phyloP scores from a whole-genome alignment of 176 grass and related monocot species.

The Oryza glumipatula region DNA sequence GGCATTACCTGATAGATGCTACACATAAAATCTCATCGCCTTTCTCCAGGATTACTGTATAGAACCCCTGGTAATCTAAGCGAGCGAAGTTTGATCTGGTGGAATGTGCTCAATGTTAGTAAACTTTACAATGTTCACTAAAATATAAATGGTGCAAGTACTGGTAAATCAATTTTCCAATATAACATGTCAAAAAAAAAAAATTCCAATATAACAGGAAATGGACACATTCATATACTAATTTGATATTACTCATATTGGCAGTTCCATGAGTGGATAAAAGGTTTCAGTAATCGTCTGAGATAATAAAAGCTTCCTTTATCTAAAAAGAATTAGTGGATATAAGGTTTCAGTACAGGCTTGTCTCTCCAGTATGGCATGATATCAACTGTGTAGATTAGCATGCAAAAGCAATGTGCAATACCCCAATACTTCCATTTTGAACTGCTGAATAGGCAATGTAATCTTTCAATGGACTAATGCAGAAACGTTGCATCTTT shows the following conservation, averaged over 20 bases:
- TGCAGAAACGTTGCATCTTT: not conserved
- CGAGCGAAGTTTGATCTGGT: slow-evolving; percentile 73
- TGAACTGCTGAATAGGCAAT: not conserved
- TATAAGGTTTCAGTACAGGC: slow-evolving; percentile 8
- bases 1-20: slow-evolving; percentile 67
- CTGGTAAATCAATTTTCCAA: not conserved
- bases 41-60: slow-evolving; percentile 76
- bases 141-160: not conserved
- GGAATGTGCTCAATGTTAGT: slow-evolving; percentile 26
- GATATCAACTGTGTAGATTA: not conserved
- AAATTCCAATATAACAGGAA: not conserved
- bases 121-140: not conserved
- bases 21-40: slow-evolving; percentile 68
- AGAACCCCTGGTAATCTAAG: slow-evolving; percentile 76
- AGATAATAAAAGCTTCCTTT: no score
- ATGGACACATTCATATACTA: not conserved
- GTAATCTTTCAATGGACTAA: not conserved
- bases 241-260: slow-evolving; percentile 6
- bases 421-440: not conserved
- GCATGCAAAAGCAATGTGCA: not conserved
- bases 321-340: not conserved
- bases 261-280: not conserved
- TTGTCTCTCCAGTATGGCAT: slow-evolving; percentile 25
- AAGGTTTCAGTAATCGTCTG: not conserved
- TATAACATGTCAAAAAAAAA: not conserved